Evolutionary conservation across 306 rosid genomes (phyloP).

Genomic region (Styphnolobium japonicum): DNA sequence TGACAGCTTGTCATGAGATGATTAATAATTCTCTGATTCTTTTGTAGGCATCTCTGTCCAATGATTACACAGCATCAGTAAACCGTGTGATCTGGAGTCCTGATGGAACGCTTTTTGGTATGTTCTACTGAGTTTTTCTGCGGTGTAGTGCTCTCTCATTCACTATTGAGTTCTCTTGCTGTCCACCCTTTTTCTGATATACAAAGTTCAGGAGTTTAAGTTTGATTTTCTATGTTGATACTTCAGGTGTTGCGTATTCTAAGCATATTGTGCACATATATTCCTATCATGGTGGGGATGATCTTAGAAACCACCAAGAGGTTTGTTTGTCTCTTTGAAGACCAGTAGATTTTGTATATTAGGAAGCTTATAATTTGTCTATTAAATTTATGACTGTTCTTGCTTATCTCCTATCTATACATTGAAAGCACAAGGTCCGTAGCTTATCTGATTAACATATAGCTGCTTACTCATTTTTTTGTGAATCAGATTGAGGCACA

Average conservation of each 20-base stretch:
- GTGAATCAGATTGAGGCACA: constrained; percentile 62
- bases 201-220: neutral
- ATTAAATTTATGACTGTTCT: neutral
- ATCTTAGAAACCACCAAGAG: constrained; percentile 85
- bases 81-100: constrained; percentile 98
- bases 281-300: constrained; percentile 88
- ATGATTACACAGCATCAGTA: constrained; percentile 76
- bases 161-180: neutral
- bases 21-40: constrained; percentile 31
- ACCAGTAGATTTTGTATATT: constrained; percentile 15
- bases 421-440: neutral
- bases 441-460: constrained; percentile 9
- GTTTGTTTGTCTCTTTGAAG: constrained; percentile 45
- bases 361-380: neutral
- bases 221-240: neutral
- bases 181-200: neutral
- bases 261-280: constrained; percentile 91
- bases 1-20: constrained; percentile 9
- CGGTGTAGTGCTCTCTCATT: neutral
- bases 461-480: constrained; percentile 1
- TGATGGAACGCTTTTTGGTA: constrained; percentile 89
- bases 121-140: constrained; percentile 22
- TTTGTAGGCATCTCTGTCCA: constrained; percentile 69
- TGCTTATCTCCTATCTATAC: constrained; percentile 7
- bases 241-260: constrained; percentile 71